Conservation (phyloP, 2,329 filamentous ascomycete species). For the Colletotrichum sublineola region DNA sequence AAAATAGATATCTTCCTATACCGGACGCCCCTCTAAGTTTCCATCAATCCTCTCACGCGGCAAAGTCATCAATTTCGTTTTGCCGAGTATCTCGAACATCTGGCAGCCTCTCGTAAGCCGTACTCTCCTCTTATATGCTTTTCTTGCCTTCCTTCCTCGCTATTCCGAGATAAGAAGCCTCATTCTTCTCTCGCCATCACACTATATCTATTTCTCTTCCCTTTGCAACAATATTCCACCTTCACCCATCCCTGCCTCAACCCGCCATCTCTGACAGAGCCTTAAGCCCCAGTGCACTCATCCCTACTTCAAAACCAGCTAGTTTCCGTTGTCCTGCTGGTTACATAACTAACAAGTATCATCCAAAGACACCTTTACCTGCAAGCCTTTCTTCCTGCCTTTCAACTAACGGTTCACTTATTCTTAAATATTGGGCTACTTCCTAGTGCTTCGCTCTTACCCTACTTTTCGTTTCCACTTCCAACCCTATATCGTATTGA, state of each 20-base stretch:
- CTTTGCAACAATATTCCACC: background rate
- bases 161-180: background rate
- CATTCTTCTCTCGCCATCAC: too few relatives aligned
- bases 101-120: too few relatives aligned
- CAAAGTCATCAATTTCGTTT: too few relatives aligned
- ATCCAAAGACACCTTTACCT: background rate
- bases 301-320: background rate
- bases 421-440: accelerated
- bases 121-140: background rate
- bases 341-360: background rate
- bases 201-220: background rate
- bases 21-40: background rate
- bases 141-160: background rate
- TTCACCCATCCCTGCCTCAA: background rate
- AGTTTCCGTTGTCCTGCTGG: background rate
- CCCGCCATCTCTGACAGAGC: background rate
- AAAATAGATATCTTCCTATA: background rate
- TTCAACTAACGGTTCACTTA: accelerated
- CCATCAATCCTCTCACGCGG: too few relatives aligned
- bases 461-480: background rate
- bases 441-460: background rate
- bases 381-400: too few relatives aligned
- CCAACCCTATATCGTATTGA: accelerated
- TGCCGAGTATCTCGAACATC: background rate
- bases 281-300: background rate